Evolutionary conservation across 345 rosid genomes (phyloP), one percentile per base, ranked within the genome.

Genomic region (Trapa incisa): DNA sequence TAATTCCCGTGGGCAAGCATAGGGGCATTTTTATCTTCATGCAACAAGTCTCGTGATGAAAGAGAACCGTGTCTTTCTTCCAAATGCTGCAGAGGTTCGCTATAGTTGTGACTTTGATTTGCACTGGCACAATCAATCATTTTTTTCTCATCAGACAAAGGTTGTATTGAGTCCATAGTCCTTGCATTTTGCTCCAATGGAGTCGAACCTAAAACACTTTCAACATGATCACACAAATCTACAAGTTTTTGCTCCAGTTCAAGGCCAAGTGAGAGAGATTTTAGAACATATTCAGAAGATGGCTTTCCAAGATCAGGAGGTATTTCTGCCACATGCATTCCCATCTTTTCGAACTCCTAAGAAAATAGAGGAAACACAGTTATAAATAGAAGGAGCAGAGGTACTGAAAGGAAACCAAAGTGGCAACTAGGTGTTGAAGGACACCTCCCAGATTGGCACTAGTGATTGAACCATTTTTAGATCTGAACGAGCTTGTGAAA

Each of bases 391-490:
- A 67, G 53, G 13, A 67, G 61, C 62, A 48, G 33, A 37, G 66
- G 5, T n/a, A 65, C 47, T 42, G 33, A 39, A 2, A 16, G 54
- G 35, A 35, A 22, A 29, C 47, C 43, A 68, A 37, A 50, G 64
- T 8, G 47, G 67, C 56, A 66, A 37, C 64, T 57, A 36, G 43
- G 45, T 54, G 66, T 47, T 54, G 66, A 69, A 78, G 50, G 74
- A 75, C 72, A 93, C 99, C 99, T 93, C 95, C 99, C 99, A 93
- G 67, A 93, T 88, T 37, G 99, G 94, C 78, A 91, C 75, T 42
- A 93, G 97, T 12, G 97, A 93, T 74, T 88, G 99, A 72, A 93
- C 99, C 97, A 93, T 86, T 76, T 82, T 91, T 65, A 79, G 85
- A 77, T 88, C 96, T n/a, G 85, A 74, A 58, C 73, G 67, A 68